Percentiles rank a stretch among this genome's conserved stretches.
Evolutionary conservation across 2,329 filamentous ascomycete genomes (phyloP).

Genomic region (Trichoderma endophyticum): DNA sequence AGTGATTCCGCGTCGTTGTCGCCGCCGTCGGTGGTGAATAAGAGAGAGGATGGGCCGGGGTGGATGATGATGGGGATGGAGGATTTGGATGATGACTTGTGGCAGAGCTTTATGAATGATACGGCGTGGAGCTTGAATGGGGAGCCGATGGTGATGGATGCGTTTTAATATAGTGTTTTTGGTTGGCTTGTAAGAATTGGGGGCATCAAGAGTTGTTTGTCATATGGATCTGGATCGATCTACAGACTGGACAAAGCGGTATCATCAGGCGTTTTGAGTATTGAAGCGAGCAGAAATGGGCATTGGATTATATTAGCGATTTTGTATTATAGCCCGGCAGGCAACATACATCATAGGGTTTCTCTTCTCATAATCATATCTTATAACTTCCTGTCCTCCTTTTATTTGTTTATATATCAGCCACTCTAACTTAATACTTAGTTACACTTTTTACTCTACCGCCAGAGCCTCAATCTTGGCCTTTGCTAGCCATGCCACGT

Average conservation of each 20-base stretch:
- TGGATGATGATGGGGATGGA: conserved; percentile 24
- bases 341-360: not conserved
- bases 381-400: not conserved
- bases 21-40: not conserved
- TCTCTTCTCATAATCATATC: not conserved
- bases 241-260: not conserved
- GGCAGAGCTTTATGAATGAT: conserved; percentile 26
- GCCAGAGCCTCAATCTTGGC: conserved; percentile 47
- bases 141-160: conserved; percentile 27
- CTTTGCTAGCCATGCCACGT: conserved; percentile 50
- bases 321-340: not conserved
- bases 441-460: not conserved
- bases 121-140: conserved; percentile 30
- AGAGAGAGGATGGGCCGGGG: conserved; percentile 24
- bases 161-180: not conserved
- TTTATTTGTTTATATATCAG: not conserved
- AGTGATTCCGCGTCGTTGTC: not conserved
- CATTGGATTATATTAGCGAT: not conserved
- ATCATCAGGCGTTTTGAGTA: not conserved
- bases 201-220: not conserved
- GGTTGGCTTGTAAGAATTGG: not conserved
- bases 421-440: not conserved
- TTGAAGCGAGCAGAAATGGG: not conserved
- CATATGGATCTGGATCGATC: not conserved
- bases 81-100: conserved; percentile 28